Evolutionary conservation across 1,139 yeast genomes (phyloP).

Genomic region (Debaryomycetaceae sp.): DNA sequence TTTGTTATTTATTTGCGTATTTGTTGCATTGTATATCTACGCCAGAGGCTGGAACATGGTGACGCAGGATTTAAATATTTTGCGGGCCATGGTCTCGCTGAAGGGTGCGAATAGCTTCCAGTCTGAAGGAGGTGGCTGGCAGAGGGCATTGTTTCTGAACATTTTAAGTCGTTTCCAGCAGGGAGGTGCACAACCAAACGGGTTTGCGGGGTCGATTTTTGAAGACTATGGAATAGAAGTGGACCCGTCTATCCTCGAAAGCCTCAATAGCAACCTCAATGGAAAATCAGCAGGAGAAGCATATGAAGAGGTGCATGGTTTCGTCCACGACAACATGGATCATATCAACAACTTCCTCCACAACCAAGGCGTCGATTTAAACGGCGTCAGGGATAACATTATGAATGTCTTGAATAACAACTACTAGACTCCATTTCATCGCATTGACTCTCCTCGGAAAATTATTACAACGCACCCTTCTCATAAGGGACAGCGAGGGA

Average conservation of each 20-base stretch:
- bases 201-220: slow-evolving; percentile 1
- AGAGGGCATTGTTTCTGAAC: not conserved
- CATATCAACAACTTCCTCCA: slow-evolving; percentile 4
- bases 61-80: slow-evolving; percentile 14
- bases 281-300: slow-evolving; percentile 9
- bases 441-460: no score
- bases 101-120: not conserved
- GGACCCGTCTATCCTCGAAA: slow-evolving; percentile 11
- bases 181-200: not conserved
- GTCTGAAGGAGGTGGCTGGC: slow-evolving; percentile 2
- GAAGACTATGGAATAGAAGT: slow-evolving; percentile 10
- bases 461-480: no score
- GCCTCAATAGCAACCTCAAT: slow-evolving; percentile 18
- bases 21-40: slow-evolving; percentile 13
- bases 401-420: not conserved
- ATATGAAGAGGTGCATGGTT: slow-evolving; percentile 13
- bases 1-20: slow-evolving; percentile 8
- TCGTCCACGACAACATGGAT: slow-evolving; percentile 15
- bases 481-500: no score
- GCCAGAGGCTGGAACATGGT: slow-evolving; percentile 19
- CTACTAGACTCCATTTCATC: not conserved
- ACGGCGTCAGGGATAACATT: not conserved
- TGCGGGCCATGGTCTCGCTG: slow-evolving; percentile 1
- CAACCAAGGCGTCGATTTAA: slow-evolving; percentile 7
- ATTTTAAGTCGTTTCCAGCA: slow-evolving; percentile 2